These are phyloP conservation scores for Colletotrichum somersetense DNA, from an alignment of 2,329 filamentous ascomycete species.

Conservation along the genomic window DNA sequence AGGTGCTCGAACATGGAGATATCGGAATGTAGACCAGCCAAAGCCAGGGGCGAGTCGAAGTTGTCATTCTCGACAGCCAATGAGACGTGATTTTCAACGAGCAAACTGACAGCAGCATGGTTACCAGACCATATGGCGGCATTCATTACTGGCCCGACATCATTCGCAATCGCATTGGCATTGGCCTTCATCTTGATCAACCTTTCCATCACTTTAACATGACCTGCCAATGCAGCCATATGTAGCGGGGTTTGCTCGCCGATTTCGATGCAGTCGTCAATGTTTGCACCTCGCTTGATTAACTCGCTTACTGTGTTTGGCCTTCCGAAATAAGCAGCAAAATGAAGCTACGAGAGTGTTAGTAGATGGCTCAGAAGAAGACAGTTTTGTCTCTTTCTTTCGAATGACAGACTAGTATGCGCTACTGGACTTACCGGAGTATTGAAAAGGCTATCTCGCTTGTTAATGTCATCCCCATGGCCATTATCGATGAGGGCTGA, in stretches of 20 bases:
- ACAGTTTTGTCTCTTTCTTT: background rate
- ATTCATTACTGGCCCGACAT: conserved; percentile 53
- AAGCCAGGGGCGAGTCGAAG: conserved; percentile 51
- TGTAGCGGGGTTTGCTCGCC: conserved; percentile 53
- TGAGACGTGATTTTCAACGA: conserved; percentile 54
- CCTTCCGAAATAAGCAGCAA: conserved; percentile 49
- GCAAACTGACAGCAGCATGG: conserved; percentile 54
- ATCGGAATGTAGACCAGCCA: conserved; percentile 55
- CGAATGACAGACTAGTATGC: no score
- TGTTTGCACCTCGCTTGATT: conserved; percentile 49
- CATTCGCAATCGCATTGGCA: conserved; percentile 49
- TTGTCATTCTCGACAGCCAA: conserved; percentile 49
- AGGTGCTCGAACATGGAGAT: conserved; percentile 57
- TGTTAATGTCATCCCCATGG: conserved; percentile 51
- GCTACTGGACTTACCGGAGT: conserved; percentile 50
- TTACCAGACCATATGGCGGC: conserved; percentile 58
- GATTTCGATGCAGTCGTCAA: conserved; percentile 52
- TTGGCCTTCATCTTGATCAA: conserved; percentile 54
- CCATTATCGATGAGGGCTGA: conserved; percentile 54
- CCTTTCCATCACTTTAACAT: conserved; percentile 56
- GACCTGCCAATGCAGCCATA: conserved; percentile 54
- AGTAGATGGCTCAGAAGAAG: background rate
- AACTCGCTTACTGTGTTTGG: conserved; percentile 54
- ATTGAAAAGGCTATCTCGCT: conserved; percentile 49
- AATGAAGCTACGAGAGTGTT: conserved; percentile 46